phyloP scores from a whole-genome alignment of 1,284 basidiomycete genomes.

The Phylloboletellus chloephorus region DNA sequence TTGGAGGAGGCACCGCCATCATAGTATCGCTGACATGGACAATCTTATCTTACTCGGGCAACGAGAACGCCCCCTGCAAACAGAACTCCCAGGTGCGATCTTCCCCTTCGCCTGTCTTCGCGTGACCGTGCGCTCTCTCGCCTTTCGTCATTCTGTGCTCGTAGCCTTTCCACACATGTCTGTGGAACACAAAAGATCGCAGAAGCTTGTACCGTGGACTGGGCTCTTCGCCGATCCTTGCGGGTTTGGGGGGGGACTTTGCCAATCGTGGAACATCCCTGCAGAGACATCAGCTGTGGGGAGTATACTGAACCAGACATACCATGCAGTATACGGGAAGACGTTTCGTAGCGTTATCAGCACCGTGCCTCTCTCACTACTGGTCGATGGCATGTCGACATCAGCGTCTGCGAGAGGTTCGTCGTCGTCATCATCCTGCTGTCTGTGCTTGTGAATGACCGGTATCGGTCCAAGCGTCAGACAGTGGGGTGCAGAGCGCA shows the following conservation, averaged over 20 bases:
- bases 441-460: constrained; percentile 43
- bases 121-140: constrained; percentile 57
- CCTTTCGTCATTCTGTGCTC: constrained; percentile 91
- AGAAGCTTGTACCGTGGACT: constrained; percentile 72
- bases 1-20: constrained; percentile 47
- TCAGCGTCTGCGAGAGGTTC: constrained; percentile 27
- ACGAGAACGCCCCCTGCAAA: constrained; percentile 33
- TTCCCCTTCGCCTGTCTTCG: constrained; percentile 65
- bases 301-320: constrained; percentile 20
- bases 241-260: constrained; percentile 59
- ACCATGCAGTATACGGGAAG: constrained; percentile 87
- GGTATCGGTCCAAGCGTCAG: constrained; percentile 59
- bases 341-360: constrained; percentile 87
- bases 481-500: constrained; percentile 66
- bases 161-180: constrained; percentile 75
- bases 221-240: constrained; percentile 37
- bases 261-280: constrained; percentile 81
- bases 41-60: not conserved
- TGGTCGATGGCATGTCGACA: constrained; percentile 13
- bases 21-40: constrained; percentile 17
- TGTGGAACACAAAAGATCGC: constrained; percentile 79
- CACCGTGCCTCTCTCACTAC: constrained; percentile 52
- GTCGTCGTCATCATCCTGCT: constrained; percentile 41
- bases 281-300: constrained; percentile 6
- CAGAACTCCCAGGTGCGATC: constrained; percentile 79